These are phyloP conservation scores for Vittaforma corneae DNA, from an alignment of 371 early-diverging fungal genomes.

Conservation along the genomic window DNA sequence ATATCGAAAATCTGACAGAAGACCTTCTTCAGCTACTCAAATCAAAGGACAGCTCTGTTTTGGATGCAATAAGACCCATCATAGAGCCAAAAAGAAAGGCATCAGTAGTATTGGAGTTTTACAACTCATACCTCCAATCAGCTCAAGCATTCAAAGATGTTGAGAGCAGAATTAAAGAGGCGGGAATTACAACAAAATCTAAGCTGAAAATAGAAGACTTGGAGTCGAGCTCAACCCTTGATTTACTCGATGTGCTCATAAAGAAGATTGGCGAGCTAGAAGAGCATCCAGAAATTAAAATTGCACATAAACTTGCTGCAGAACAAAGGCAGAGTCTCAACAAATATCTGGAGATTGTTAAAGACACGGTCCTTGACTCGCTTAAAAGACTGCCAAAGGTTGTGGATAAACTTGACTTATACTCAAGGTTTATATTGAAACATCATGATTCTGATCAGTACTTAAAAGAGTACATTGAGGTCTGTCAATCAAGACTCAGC, in stretches of 20 bases:
- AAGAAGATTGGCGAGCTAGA: constrained; percentile 2
- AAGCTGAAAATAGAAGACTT: constrained; percentile 6
- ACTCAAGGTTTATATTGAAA: constrained; percentile 26
- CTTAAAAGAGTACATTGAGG: constrained; percentile 22
- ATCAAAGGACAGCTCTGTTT: constrained; percentile 9
- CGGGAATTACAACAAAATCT: background rate
- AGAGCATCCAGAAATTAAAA: constrained; percentile 21
- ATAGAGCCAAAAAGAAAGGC: constrained; percentile 43
- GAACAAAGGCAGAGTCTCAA: constrained; percentile 3
- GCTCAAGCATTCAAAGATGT: constrained; percentile 10
- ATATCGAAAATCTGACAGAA: constrained; percentile 14
- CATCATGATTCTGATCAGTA: constrained; percentile 16
- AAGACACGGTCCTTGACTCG: constrained; percentile 26
- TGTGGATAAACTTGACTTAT: constrained; percentile 10
- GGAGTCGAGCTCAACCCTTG: background rate
- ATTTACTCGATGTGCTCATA: background rate
- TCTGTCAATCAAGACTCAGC: constrained; percentile 8
- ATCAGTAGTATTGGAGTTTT: constrained; percentile 22
- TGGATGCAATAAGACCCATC: constrained; percentile 34
- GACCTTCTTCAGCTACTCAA: constrained; percentile 5
- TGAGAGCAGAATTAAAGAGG: background rate
- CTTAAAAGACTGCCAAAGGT: constrained; percentile 3
- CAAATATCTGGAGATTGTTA: constrained; percentile 1
- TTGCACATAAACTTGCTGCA: constrained; percentile 17
- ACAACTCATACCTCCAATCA: constrained; percentile 21